Evolutionary conservation across 2,329 filamentous ascomycete species (phyloP), one percentile per base, ranked within the genome.

Genomic region (Blumeriella jaapii): DNA sequence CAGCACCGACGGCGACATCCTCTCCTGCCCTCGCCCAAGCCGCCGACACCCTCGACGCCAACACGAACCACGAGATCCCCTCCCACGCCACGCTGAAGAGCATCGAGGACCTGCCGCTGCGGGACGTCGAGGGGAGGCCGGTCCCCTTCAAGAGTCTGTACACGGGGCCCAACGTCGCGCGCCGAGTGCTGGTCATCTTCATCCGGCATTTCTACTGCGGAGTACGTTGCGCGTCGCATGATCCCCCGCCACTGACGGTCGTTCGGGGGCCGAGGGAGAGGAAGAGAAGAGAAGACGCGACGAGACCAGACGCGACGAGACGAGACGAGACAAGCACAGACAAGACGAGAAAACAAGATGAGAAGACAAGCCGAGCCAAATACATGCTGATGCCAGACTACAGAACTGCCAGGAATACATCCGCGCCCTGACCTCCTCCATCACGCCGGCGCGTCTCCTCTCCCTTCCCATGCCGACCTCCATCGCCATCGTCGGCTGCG

Each of bases 401-500:
- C 39, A 57, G 55, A 54, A 55, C 40, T 56, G 55, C 39, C 54
- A 57, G 50, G 53, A 56, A 49, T 57, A 49, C 39, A 40, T 57
- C 9, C 50, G 49, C 32, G 43, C 50, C 10, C 48, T 57, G 18
- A 34, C 51, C 15, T 18, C 41, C 19, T 53, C 49, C 22, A 52
- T 57, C 24, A 45, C 50, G 4, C 42, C 51, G 26, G 32, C 46
- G 33, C 44, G 45, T 7, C 54, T 57, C 39, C 51, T 56, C 23
- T 38, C 42, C 26, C 52, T 56, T 16, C 45, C 47, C 2, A 49
- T 44, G 15, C 50, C 53, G 5, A 56, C 55, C 31, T 54, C 50
- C 28, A 53, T 78, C 33, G 59, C 61, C 20, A 58, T 77, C 24
- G 62, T 77, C 32, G 72, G 72, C 29, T 73, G 68, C 50, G 73